Evolutionary conservation across 164 flowering plant species (phyloP), one percentile per base, ranked within the genome.

Genomic region (Chimonanthus praecox): DNA sequence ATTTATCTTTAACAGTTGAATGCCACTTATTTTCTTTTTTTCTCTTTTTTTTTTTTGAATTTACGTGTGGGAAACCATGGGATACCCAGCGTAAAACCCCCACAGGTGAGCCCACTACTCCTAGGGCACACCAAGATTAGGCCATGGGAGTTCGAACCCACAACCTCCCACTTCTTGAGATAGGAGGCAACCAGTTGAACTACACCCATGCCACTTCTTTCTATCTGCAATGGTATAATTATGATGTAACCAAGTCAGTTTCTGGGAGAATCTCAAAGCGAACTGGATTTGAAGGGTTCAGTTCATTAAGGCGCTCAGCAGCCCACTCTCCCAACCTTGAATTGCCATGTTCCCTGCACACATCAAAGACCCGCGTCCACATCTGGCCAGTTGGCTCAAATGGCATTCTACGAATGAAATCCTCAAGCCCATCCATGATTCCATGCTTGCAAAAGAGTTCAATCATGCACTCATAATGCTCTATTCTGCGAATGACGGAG

Each of bases 381-480:
- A 86, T 86, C 54, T 81, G 50, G 3, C 72, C 77, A 61, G 89
- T 89, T 2, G 85, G 88, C 11, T 85, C 86, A 78, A 85, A 83
- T 5, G 89, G 87, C 82, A 84, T 80, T 3, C 21, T 78, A 67
- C 76, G 80, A n/a, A 87, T 45, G 68, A 89, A 86, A 63, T 79
- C 69, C 77, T 86, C 86, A 58, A 89, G 93, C 80, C 86, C 86
- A 67, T 82, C 79, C 77, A 83, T 78, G 70, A 47, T 61, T 16
- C 84, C 88, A 73, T 81, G 49, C 64, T 77, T 78, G 64, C 83
- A 62, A 18, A 85, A 84, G 58, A 89, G 88, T 74, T 88, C 88
- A 67, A 89, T 79, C 87, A 89, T 88, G 75, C 78, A 78, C 69
- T 84, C 87, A 76, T 87, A 86, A 76, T 89, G 89, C 81, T 89